Evolutionary conservation across 345 rosid genomes (phyloP).

Genomic region (Eucalyptus caleyi): DNA sequence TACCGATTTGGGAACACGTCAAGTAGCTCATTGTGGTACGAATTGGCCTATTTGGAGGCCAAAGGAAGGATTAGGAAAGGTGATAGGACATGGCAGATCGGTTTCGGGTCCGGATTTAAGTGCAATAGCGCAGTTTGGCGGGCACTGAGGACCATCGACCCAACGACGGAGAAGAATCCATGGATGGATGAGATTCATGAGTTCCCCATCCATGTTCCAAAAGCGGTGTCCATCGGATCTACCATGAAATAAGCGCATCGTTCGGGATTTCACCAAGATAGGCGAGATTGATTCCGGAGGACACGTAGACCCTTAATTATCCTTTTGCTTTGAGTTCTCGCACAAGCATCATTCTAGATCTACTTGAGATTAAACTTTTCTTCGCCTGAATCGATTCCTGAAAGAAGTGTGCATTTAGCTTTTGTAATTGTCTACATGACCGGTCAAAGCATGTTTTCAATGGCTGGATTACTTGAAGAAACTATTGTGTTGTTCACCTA

Average conservation of each 20-base stretch:
- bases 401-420: too few species aligned
- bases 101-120: conserved; percentile 64
- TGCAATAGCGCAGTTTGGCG: conserved; percentile 59
- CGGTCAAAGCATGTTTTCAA: too few species aligned
- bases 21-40: conserved; percentile 64
- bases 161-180: conserved; percentile 26
- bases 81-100: conserved; percentile 61
- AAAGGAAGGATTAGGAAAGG: conserved; percentile 54
- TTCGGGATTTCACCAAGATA: too few species aligned
- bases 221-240: neutral
- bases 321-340: neutral
- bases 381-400: too few species aligned
- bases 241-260: neutral
- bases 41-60: conserved; percentile 53
- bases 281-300: neutral
- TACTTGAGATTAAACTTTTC: too few species aligned
- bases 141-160: conserved; percentile 24
- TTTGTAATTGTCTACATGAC: too few species aligned
- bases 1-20: conserved; percentile 65
- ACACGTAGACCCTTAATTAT: neutral
- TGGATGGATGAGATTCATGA: conserved; percentile 42
- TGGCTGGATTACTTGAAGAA: too few species aligned
- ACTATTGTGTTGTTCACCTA: too few species aligned
- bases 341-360: neutral
- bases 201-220: conserved; percentile 18